phyloP scores from a whole-genome alignment of 2,329 filamentous ascomycete species.

The Trichoderma sp. region DNA sequence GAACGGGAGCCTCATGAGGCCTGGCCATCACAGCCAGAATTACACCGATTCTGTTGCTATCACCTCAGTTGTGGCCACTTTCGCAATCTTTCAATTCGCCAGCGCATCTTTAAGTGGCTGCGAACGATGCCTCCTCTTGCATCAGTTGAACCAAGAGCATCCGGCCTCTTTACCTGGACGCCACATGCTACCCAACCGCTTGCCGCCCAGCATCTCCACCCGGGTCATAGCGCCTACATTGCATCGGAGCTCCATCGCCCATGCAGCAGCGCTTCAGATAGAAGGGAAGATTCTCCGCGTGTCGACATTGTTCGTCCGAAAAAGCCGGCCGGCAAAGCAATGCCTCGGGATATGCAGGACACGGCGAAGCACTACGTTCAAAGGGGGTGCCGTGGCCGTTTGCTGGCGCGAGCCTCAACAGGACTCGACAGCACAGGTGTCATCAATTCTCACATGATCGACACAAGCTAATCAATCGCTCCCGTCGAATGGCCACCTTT shows the following conservation, averaged over 20 bases:
- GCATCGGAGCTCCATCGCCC: constrained; percentile 21
- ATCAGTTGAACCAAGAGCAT: not conserved
- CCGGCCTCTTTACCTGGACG: not conserved
- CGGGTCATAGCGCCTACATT: constrained; percentile 15
- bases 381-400: not conserved
- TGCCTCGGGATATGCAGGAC: constrained; percentile 5
- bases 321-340: constrained; percentile 15
- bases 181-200: not conserved
- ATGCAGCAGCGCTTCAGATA: constrained; percentile 15
- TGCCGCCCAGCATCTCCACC: constrained; percentile 20
- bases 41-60: no score
- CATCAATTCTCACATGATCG: not conserved
- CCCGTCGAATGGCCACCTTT: not conserved
- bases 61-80: not conserved
- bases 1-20: not conserved
- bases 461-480: constrained; percentile 11
- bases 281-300: constrained; percentile 13
- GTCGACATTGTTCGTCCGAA: constrained; percentile 15
- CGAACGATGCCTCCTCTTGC: not conserved
- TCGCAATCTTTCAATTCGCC: not conserved
- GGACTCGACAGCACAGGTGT: not conserved
- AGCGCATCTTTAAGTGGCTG: not conserved
- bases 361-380: not conserved
- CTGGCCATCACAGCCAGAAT: no score
- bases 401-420: not conserved